Conservation (phyloP, 106 monocot genomes). For the Dioscorea zingiberensis region DNA sequence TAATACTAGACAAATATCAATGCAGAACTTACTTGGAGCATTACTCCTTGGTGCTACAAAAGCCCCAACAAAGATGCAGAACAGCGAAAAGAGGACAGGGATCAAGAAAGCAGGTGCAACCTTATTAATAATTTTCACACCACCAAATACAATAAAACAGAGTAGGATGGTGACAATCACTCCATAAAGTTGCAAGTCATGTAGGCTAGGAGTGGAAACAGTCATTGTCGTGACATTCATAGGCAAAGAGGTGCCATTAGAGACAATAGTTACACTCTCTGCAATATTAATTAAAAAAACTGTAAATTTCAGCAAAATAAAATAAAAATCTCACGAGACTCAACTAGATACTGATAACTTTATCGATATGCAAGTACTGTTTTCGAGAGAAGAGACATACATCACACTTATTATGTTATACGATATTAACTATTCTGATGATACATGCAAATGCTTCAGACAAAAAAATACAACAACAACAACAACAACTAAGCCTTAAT, state of each 20-base stretch:
- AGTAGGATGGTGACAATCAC: slow-evolving; percentile 84
- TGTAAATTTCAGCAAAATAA: too few species aligned
- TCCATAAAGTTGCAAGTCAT: slow-evolving; percentile 91
- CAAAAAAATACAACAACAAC: too few species aligned
- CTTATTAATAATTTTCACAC: slow-evolving; percentile 93
- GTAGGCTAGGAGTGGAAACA: slow-evolving; percentile 72
- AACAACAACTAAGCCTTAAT: too few species aligned
- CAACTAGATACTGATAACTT: too few species aligned
- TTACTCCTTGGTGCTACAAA: slow-evolving; percentile 68
- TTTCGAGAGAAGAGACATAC: too few species aligned
- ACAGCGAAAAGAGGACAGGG: slow-evolving; percentile 78
- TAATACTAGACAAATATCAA: background rate
- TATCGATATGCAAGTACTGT: too few species aligned
- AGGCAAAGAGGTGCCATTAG: slow-evolving; percentile 39
- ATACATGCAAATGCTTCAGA: too few species aligned
- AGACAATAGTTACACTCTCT: slow-evolving; percentile 69
- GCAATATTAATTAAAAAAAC: slow-evolving; percentile 18
- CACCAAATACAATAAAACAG: slow-evolving; percentile 97
- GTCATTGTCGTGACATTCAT: slow-evolving; percentile 30
- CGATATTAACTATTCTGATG: too few species aligned
- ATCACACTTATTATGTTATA: too few species aligned
- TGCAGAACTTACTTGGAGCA: slow-evolving; percentile 62
- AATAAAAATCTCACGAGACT: background rate
- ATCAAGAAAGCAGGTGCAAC: slow-evolving; percentile 94
- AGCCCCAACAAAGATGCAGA: slow-evolving; percentile 91